Evolutionary conservation across 2,329 filamentous ascomycete species (phyloP).

Genomic region (Aureobasidium sp.): DNA sequence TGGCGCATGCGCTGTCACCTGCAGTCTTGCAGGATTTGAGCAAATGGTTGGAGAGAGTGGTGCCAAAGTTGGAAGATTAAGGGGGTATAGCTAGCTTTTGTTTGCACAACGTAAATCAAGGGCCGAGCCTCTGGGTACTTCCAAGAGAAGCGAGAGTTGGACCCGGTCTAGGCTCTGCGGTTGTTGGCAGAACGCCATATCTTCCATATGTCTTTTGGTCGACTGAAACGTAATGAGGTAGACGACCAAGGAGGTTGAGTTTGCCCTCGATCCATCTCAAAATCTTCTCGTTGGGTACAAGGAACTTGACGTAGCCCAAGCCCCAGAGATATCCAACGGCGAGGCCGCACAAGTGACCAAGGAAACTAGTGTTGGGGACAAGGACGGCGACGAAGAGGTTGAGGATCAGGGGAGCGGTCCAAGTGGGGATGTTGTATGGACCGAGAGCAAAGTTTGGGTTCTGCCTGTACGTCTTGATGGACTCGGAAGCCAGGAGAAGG

Average conservation of each 20-base stretch:
- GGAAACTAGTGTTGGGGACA: slow-evolving; percentile 69
- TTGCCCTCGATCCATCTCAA: slow-evolving; percentile 83
- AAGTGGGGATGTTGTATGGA: slow-evolving; percentile 73
- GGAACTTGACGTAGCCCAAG: slow-evolving; percentile 77
- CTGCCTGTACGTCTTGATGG: slow-evolving; percentile 71
- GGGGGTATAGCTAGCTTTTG: neutral
- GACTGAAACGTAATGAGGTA: slow-evolving; percentile 88
- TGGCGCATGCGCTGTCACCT: slow-evolving; percentile 37
- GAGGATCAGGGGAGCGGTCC: slow-evolving; percentile 76
- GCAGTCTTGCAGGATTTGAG: slow-evolving; percentile 39
- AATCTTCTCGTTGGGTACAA: slow-evolving; percentile 81
- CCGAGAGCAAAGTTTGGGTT: slow-evolving; percentile 67
- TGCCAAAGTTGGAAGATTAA: slow-evolving; percentile 29
- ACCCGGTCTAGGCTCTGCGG: slow-evolving; percentile 12
- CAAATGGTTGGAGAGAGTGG: slow-evolving; percentile 31
- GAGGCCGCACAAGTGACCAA: slow-evolving; percentile 82
- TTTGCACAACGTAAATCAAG: slow-evolving; percentile 36
- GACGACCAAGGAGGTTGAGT: slow-evolving; percentile 69
- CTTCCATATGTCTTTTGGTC: slow-evolving; percentile 94
- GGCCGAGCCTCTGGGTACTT: slow-evolving; percentile 58
- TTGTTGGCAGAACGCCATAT: slow-evolving; percentile 70
- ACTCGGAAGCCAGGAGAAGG: slow-evolving; percentile 72
- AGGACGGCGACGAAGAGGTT: slow-evolving; percentile 67
- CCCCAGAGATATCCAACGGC: slow-evolving; percentile 79
- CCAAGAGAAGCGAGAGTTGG: slow-evolving; percentile 37